A percentile compares a stretch with the other conserved stretches of the same genome.
Conservation (phyloP, 805 yeast species). For the Yueomyces sp. region DNA sequence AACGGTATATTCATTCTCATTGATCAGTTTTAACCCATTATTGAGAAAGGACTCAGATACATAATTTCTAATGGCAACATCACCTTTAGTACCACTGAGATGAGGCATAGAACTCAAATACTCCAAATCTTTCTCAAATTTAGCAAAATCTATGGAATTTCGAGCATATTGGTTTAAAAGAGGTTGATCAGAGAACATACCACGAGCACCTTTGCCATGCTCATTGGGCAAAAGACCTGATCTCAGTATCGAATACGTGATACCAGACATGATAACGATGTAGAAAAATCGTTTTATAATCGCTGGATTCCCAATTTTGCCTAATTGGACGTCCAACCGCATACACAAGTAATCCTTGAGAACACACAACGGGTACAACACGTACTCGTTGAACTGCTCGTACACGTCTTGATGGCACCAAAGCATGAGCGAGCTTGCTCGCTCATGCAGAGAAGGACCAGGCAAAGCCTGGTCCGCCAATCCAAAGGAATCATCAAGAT, state of each 20-base stretch:
- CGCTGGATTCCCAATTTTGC: slow-evolving; percentile 72
- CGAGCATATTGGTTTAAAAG: slow-evolving; percentile 37
- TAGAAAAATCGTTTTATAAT: slow-evolving; percentile 68
- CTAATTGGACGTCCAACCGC: slow-evolving; percentile 42
- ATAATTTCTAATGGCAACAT: slow-evolving; percentile 54
- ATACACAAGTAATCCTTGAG: slow-evolving; percentile 22
- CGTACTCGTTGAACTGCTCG: slow-evolving; percentile 26
- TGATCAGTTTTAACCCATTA: slow-evolving; percentile 38
- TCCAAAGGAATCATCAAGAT: slow-evolving; percentile 17
- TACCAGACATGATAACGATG: slow-evolving; percentile 46
- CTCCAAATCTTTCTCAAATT: slow-evolving; percentile 53
- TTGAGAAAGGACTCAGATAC: slow-evolving; percentile 44
- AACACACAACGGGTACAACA: slow-evolving; percentile 36
- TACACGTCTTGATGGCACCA: slow-evolving; percentile 22
- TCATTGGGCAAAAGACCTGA: slow-evolving; percentile 41
- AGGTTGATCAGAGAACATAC: slow-evolving; percentile 51
- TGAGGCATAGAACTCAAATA: slow-evolving; percentile 76
- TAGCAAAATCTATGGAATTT: slow-evolving; percentile 38
- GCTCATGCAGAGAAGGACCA: slow-evolving; percentile 1
- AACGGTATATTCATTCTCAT: slow-evolving; percentile 32
- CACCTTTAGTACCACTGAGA: slow-evolving; percentile 80
- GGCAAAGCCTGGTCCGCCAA: not conserved
- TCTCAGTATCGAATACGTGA: slow-evolving; percentile 44
- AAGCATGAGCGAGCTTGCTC: slow-evolving; percentile 8
- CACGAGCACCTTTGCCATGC: slow-evolving; percentile 28